phyloP scores from a whole-genome alignment of 1,284 basidiomycete species.

The Cutaneotrichosporon daszewskae region DNA sequence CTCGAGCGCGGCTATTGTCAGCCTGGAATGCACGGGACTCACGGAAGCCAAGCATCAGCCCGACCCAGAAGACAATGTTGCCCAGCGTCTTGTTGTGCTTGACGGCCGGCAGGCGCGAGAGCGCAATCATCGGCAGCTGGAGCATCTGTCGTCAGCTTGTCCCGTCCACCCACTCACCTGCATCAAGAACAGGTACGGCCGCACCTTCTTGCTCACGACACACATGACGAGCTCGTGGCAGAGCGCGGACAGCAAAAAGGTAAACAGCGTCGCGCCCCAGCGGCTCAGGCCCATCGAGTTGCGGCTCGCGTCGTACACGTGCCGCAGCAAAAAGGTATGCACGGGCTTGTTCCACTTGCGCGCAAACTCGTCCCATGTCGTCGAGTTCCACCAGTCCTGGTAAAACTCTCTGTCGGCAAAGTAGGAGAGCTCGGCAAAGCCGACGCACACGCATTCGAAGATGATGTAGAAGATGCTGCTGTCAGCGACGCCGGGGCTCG shows the following conservation, averaged over 20 bases:
- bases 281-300: slow-evolving; percentile 68
- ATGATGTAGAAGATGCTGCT: slow-evolving; percentile 45
- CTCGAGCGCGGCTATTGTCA: slow-evolving; percentile 12
- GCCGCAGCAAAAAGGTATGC: slow-evolving; percentile 76
- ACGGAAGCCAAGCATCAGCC: slow-evolving; percentile 72
- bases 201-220: slow-evolving; percentile 83
- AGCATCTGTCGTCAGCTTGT: slow-evolving; percentile 57
- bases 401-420: slow-evolving; percentile 97
- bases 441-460: slow-evolving; percentile 89
- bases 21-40: slow-evolving; percentile 1
- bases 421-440: slow-evolving; percentile 83
- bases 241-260: slow-evolving; percentile 81
- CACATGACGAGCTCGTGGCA: slow-evolving; percentile 96
- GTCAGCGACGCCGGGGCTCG: slow-evolving; percentile 12
- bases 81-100: slow-evolving; percentile 68
- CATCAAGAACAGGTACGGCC: slow-evolving; percentile 47
- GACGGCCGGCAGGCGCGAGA: slow-evolving; percentile 69
- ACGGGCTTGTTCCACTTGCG: slow-evolving; percentile 85
- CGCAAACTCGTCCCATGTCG: slow-evolving; percentile 92
- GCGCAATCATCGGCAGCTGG: slow-evolving; percentile 83
- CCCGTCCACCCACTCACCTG: slow-evolving; percentile 25
- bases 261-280: slow-evolving; percentile 77
- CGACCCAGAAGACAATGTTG: slow-evolving; percentile 84
- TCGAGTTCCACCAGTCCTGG: slow-evolving; percentile 98
- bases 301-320: slow-evolving; percentile 88